phyloP scores from a whole-genome alignment of 1,284 basidiomycete genomes.

The Ceratobasidium sp. region DNA sequence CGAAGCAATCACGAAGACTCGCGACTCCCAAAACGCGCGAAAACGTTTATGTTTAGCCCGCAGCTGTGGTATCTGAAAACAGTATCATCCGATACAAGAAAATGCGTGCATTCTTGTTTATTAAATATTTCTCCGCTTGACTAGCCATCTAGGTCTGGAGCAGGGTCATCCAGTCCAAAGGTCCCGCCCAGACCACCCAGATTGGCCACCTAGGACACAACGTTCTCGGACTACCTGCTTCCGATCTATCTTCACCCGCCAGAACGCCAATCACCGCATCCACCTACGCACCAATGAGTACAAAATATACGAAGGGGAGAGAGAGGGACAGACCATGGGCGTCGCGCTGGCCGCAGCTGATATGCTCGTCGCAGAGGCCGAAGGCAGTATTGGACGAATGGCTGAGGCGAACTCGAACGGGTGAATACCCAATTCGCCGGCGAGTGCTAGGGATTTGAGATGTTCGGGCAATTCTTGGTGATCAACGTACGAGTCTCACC shows the following conservation, averaged over 20 bases:
- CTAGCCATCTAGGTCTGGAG: slow-evolving; percentile 29
- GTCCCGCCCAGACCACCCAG: slow-evolving; percentile 25
- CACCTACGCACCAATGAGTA: background rate
- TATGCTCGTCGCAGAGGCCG: slow-evolving; percentile 45
- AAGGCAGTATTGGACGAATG: slow-evolving; percentile 48
- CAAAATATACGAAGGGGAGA: background rate
- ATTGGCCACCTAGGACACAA: background rate
- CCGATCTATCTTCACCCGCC: slow-evolving; percentile 9
- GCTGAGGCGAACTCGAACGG: slow-evolving; percentile 49
- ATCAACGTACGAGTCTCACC: background rate
- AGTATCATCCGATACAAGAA: background rate
- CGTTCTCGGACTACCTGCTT: background rate
- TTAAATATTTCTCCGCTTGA: background rate
- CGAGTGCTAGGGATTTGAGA: slow-evolving; percentile 26
- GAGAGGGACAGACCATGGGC: slow-evolving; percentile 10
- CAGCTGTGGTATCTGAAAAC: background rate
- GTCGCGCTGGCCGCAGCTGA: slow-evolving; percentile 44
- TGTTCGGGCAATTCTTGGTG: too few species aligned
- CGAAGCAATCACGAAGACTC: too few species aligned
- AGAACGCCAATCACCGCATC: slow-evolving; percentile 34
- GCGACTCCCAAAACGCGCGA: too few species aligned
- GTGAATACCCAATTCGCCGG: slow-evolving; percentile 50
- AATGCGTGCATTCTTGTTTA: background rate
- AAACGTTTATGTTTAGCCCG: background rate
- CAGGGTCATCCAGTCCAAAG: slow-evolving; percentile 35